Evolutionary conservation across 371 early-diverging fungal species (phyloP).

Genomic region (Mortierella sp.): DNA sequence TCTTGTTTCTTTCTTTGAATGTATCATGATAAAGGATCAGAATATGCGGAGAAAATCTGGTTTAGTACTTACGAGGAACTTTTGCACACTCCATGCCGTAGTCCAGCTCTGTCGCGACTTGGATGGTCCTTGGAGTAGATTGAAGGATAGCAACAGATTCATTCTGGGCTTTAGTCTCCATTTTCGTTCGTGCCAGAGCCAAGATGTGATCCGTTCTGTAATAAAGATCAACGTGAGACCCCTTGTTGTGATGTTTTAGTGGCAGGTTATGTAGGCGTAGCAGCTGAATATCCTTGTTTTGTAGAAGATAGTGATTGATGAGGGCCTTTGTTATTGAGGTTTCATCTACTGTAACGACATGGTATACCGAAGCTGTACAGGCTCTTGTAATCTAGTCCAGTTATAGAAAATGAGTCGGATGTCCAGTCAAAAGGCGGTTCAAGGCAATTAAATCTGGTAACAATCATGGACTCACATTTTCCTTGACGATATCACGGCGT

Average conservation of each 20-base stretch:
- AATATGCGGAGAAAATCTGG: background rate
- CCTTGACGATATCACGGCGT: slow-evolving; percentile 5
- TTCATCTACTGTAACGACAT: slow-evolving; percentile 28
- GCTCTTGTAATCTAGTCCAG: slow-evolving; percentile 27
- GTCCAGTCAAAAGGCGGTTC: background rate
- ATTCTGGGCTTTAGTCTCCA: background rate
- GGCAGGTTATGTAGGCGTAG: slow-evolving; percentile 17
- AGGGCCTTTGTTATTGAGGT: slow-evolving; percentile 23
- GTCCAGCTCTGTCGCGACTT: slow-evolving; percentile 5
- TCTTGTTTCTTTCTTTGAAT: background rate
- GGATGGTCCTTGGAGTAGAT: background rate
- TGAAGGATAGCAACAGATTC: slow-evolving; percentile 2
- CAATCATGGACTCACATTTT: slow-evolving; percentile 14
- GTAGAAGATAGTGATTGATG: slow-evolving; percentile 31
- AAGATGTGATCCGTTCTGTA: slow-evolving; percentile 31
- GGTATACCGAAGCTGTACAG: slow-evolving; percentile 40
- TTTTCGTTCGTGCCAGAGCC: background rate
- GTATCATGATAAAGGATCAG: background rate
- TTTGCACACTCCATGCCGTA: background rate
- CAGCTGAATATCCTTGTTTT: slow-evolving; percentile 30
- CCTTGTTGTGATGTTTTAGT: background rate
- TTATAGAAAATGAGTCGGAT: background rate
- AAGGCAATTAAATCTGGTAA: background rate
- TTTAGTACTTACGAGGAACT: background rate
- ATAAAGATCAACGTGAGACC: slow-evolving; percentile 14